phyloP scores from a whole-genome alignment of 208 protist genomes.

The Acanthamoeba quina region DNA sequence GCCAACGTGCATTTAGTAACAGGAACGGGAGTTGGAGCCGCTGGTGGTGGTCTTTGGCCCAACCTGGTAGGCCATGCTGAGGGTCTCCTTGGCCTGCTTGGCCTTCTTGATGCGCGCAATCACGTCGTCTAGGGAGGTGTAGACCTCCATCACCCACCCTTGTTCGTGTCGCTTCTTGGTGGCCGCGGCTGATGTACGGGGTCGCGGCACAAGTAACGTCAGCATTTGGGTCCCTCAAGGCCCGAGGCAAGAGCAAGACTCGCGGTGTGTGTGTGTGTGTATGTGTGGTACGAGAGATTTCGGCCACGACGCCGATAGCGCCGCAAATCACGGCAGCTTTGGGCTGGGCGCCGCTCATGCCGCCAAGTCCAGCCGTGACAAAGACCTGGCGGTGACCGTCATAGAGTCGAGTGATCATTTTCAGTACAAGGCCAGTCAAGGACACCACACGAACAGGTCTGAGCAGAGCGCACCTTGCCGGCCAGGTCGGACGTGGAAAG shows the following conservation, averaged over 20 bases:
- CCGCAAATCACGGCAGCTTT: conserved; percentile 92
- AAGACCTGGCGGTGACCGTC: conserved; percentile 81
- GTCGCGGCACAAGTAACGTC: too few species aligned
- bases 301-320: conserved; percentile 91
- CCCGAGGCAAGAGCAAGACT: neutral
- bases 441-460: too few species aligned
- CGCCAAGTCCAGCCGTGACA: conserved; percentile 92
- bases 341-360: conserved; percentile 93
- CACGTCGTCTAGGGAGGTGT: conserved; percentile 80
- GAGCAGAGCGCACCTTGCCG: conserved; percentile 29
- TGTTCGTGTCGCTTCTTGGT: conserved; percentile 91
- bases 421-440: too few species aligned
- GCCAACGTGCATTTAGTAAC: neutral
- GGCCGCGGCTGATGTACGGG: conserved; percentile 71
- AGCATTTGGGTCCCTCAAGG: neutral
- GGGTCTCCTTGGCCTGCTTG: conserved; percentile 82
- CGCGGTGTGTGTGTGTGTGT: neutral
- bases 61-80: conserved; percentile 89
- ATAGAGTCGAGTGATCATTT: too few species aligned
- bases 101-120: conserved; percentile 86
- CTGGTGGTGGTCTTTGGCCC: too few species aligned
- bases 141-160: conserved; percentile 90
- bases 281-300: conserved; percentile 80
- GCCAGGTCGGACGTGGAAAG: conserved; percentile 79
- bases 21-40: neutral